Evolutionary conservation across 2,329 filamentous ascomycete genomes (phyloP), one percentile per base, ranked within the genome.

Genomic region (Aspergillus nomiae): DNA sequence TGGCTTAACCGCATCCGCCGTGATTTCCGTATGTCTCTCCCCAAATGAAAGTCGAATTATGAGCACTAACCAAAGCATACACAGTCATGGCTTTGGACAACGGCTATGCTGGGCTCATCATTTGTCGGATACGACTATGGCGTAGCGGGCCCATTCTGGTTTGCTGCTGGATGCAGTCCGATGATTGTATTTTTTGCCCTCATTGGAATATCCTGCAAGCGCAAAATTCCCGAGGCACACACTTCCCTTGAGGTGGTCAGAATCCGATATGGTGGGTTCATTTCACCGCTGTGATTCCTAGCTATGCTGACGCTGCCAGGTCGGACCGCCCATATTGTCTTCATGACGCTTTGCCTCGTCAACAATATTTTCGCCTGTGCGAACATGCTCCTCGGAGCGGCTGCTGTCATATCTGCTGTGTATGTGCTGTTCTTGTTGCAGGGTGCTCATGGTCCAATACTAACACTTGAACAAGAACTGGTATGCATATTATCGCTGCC

Each of bases 141-240:
- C 0, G 76, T 86, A 1, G 81, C 84, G 1, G 84, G 84, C 0
- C 84, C 84, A 0, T 86, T 87, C 60, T 87, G 84, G 85, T 87
- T 84, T 63, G 84, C 84, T 3, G 84, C 84, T 53, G 85, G 84
- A 1, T 84, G 82, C 56, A 84, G 81, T 11, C 82, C 83, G 0
- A 85, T 85, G 82, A 86, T 86, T 50, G 82, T 84, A 0, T 85
- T 86, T 69, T 86, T 86, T 56, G 78, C 84, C 0, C 65, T 85
- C 0, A 71, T 85, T 1, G 83, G 82, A 0, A 84, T 86, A 12
- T 81, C 80, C 0, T 84, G 81, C 72, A 86, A 86, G 61, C 69
- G 81, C 32, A 81, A 84, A 34, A 81, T 84, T 1, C 84, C 84
- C 0, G 80, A 85, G 59, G 85, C 84, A 0, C 84, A 86, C 62